A percentile compares a stretch with the other conserved stretches of the same genome.
Conservation (phyloP, 305 asterid genomes). For the Salvia sclarea region DNA sequence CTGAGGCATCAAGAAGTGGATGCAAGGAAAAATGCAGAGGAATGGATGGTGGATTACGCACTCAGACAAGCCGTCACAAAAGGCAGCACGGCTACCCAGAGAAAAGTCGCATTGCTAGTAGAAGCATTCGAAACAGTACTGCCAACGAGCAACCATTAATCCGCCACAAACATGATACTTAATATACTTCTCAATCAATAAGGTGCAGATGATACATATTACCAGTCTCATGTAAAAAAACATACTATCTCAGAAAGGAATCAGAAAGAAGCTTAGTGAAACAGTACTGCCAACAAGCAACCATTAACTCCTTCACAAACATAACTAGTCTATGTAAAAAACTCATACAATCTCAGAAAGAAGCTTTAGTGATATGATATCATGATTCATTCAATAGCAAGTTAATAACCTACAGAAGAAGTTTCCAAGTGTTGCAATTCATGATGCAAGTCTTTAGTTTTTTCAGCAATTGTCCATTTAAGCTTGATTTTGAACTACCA, state of each 20-base stretch:
- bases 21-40: constrained; percentile 53
- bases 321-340: too few species aligned
- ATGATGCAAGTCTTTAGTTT: background rate
- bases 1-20: constrained; percentile 57
- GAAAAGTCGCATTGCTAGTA: constrained; percentile 59
- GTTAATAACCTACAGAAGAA: too few species aligned
- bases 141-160: constrained; percentile 44
- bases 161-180: constrained; percentile 22
- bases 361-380: too few species aligned
- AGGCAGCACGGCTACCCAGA: constrained; percentile 49
- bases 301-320: too few species aligned
- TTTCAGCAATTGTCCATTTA: background rate
- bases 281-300: too few species aligned
- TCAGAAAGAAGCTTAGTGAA: background rate
- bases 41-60: constrained; percentile 72
- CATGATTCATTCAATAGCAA: too few species aligned
- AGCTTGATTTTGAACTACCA: background rate
- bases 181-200: background rate
- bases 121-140: constrained; percentile 63
- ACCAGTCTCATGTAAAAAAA: too few species aligned
- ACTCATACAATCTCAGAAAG: background rate
- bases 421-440: background rate
- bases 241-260: background rate
- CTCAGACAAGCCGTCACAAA: constrained; percentile 51
- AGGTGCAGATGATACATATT: too few species aligned